Evolutionary conservation across 225 moss, liverwort and hornwort species (phyloP).

Genomic region (Pseudoscleropodium purum): DNA sequence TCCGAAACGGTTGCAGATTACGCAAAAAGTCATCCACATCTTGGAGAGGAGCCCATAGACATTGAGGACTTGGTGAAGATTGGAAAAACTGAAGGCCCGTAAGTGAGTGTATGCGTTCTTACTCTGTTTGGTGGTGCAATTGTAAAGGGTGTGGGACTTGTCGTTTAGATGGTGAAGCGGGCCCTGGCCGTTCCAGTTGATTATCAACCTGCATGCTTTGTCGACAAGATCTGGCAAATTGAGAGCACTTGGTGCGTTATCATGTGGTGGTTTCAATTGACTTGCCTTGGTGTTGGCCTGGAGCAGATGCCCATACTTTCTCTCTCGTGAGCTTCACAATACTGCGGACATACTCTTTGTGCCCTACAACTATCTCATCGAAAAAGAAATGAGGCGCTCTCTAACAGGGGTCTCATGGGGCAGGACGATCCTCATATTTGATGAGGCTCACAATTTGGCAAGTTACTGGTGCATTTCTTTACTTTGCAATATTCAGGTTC

Average conservation of each 20-base stretch:
- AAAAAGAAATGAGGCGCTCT: slow-evolving; percentile 89
- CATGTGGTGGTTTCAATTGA: background rate
- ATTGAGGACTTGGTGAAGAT: slow-evolving; percentile 94
- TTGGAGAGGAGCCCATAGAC: slow-evolving; percentile 87
- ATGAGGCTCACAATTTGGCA: slow-evolving; percentile 98
- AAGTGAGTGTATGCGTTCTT: slow-evolving; percentile 42
- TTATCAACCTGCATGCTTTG: background rate
- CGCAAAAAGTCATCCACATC: slow-evolving; percentile 62
- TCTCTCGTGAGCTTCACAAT: slow-evolving; percentile 93
- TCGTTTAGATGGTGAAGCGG: background rate
- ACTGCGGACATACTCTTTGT: slow-evolving; percentile 83
- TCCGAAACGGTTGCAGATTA: slow-evolving; percentile 45
- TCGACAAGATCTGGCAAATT: background rate
- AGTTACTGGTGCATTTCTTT: slow-evolving; percentile 6
- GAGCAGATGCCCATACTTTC: slow-evolving; percentile 93
- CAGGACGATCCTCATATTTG: slow-evolving; percentile 87
- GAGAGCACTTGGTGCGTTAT: background rate
- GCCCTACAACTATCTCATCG: slow-evolving; percentile 96
- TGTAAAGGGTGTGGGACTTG: background rate
- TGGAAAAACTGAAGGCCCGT: slow-evolving; percentile 92
- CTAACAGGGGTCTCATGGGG: slow-evolving; percentile 83
- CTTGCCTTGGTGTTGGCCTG: slow-evolving; percentile 1
- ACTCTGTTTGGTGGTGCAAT: background rate
- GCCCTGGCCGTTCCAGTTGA: background rate
- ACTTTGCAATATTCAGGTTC: background rate